Percentiles rank a stretch among this genome's conserved stretches.
Evolutionary conservation across 805 yeast species (phyloP).

Genomic region (Sugiyamaella americana): DNA sequence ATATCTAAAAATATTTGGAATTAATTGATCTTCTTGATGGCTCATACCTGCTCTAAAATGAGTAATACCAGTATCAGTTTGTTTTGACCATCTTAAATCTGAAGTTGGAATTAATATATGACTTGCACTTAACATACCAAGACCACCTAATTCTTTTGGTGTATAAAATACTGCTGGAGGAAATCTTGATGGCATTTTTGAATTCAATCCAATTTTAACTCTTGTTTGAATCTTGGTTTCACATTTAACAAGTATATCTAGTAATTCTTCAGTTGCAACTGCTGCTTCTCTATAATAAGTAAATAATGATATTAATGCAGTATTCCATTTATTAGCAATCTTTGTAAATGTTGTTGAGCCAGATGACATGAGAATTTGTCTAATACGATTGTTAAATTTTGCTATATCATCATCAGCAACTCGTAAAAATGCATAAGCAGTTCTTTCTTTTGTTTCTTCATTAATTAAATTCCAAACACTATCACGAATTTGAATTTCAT

Average conservation of each 20-base stretch:
- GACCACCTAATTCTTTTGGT: constrained; percentile 94
- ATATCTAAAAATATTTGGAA: constrained; percentile 91
- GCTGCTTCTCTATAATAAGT: constrained; percentile 93
- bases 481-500: constrained; percentile 51
- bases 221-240: constrained; percentile 92
- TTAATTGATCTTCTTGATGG: constrained; percentile 62
- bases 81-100: constrained; percentile 84
- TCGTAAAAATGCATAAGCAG: constrained; percentile 80
- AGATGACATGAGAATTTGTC: constrained; percentile 89
- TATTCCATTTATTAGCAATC: constrained; percentile 93
- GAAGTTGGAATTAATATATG: constrained; percentile 92
- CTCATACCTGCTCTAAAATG: constrained; percentile 94
- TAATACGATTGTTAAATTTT: constrained; percentile 71
- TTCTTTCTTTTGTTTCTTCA: constrained; percentile 67
- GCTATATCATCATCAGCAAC: constrained; percentile 78
- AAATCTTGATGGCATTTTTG: constrained; percentile 97
- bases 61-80: constrained; percentile 89
- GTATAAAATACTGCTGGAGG: constrained; percentile 99
- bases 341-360: constrained; percentile 95
- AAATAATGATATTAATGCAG: constrained; percentile 77
- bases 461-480: constrained; percentile 88
- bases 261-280: constrained; percentile 66
- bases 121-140: constrained; percentile 96
- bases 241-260: constrained; percentile 79
- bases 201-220: constrained; percentile 89